Base-by-base conservation (phyloP, 805 yeast species). In the Monosporozyma solicola region DNA sequence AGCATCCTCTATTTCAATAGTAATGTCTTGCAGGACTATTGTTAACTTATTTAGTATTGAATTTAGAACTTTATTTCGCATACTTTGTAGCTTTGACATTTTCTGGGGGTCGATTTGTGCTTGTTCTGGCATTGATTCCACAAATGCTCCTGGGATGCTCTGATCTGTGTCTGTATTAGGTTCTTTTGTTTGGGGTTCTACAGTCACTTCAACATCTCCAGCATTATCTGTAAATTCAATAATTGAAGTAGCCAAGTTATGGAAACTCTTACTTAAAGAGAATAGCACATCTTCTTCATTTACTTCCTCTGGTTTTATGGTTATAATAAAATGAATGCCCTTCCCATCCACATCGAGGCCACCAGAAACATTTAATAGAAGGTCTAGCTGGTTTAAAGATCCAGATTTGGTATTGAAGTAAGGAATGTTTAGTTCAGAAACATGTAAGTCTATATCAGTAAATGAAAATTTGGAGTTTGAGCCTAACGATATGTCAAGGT, bases 401-500 rank as follows among this genome's bases (percentile, higher is more conserved):
- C 95, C 96, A 60, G 77, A 76, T 45, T 90, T 69, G 4, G 87
- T 66, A 53, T 72, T 75, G 22, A 83, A 63, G 1, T 88, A 87
- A 0, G 92, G 92, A 2, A 85, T 61, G 54, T 75, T 74, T 45
- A 88, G 73, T 53, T 82, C 84, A 32, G 84, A 88, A 0, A 88
- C 82, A 62, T 86, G 92, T 31, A 91, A 69, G 49, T 82, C 76
- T 9, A 91, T 79, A 65, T 87, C 84, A 47, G 79, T 76, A 16
- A 79, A 75, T 54, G 72, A 74, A 66, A 76, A 77, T 66, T 72
- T 70, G 16, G 74, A 72, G 52, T 74, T 76, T 3, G 83, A 72
- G 1, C 87, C 87, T 22, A 87, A 70, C 5, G 95, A 83, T 0
- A 91, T 89, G 61, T 89, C 94, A 51, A 91, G 67, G 63, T 89